Percentiles rank a stretch among this genome's conserved stretches.
phyloP scores from a whole-genome alignment of 345 rosid genomes.

The Turritis glabra region DNA sequence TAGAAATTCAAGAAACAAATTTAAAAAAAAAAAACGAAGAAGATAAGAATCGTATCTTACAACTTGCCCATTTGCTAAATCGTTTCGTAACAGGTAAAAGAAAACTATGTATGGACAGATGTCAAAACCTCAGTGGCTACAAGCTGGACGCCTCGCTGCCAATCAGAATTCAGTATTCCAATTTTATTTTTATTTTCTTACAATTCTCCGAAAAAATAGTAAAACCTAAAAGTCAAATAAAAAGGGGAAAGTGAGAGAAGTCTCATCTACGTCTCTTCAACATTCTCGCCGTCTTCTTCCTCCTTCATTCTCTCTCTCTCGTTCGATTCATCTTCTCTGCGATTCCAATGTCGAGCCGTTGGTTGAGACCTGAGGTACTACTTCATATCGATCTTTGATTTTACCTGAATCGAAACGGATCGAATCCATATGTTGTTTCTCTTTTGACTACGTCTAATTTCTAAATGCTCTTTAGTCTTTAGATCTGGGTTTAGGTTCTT shows the following conservation, averaged over 20 bases:
- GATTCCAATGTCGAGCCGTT: constrained; percentile 56
- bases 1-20: no score
- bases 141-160: constrained; percentile 21
- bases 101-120: not conserved
- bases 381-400: not conserved
- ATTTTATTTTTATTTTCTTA: not conserved
- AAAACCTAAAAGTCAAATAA: constrained; percentile 34
- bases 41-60: constrained; percentile 22
- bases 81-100: not conserved
- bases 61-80: constrained; percentile 23
- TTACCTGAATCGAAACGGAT: not conserved
- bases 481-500: constrained; percentile 32
- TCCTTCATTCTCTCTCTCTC: constrained; percentile 6
- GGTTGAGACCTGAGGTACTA: constrained; percentile 86
- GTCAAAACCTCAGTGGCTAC: not conserved
- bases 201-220: constrained; percentile 18
- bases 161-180: constrained; percentile 6
- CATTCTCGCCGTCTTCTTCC: constrained; percentile 32
- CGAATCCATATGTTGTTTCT: constrained; percentile 1
- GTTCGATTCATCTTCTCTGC: constrained; percentile 16
- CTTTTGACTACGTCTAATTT: not conserved
- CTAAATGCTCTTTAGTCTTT: not conserved
- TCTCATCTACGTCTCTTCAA: not conserved
- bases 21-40: no score
- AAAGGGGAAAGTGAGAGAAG: not conserved